phyloP scores from a whole-genome alignment of 1,284 basidiomycete genomes.

The Malassezia dermatis region DNA sequence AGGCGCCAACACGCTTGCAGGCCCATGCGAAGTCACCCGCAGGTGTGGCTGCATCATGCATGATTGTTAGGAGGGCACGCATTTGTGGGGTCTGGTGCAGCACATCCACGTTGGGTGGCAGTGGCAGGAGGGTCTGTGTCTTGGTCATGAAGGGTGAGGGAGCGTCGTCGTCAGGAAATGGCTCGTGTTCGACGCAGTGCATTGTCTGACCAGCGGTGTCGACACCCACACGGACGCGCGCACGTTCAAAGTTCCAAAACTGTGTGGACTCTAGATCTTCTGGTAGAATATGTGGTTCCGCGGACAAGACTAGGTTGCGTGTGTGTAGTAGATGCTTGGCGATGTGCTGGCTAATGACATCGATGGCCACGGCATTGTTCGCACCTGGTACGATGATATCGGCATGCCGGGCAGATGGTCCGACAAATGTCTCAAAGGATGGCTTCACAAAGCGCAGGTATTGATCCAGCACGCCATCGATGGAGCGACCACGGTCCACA shows the following conservation, averaged over 20 bases:
- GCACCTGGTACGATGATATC: conserved; percentile 53
- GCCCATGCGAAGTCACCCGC: conserved; percentile 75
- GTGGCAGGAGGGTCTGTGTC: neutral
- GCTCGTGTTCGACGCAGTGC: conserved; percentile 12
- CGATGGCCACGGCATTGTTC: conserved; percentile 58
- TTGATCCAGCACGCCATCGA: conserved; percentile 82
- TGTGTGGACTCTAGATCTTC: neutral
- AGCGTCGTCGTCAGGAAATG: neutral
- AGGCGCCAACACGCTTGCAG: conserved; percentile 69
- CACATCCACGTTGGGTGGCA: conserved; percentile 57
- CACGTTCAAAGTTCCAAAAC: neutral
- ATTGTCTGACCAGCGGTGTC: neutral
- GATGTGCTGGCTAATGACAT: conserved; percentile 83
- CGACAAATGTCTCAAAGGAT: conserved; percentile 87
- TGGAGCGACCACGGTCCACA: conserved; percentile 71
- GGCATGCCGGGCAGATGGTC: conserved; percentile 71
- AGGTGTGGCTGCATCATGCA: conserved; percentile 61
- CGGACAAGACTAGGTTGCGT: neutral
- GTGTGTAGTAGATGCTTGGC: conserved; percentile 58
- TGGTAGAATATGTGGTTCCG: neutral
- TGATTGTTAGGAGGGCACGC: conserved; percentile 58
- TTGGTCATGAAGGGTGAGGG: neutral
- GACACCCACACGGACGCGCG: conserved; percentile 5
- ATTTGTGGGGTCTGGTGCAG: conserved; percentile 73
- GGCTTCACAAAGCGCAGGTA: conserved; percentile 77